Evolutionary conservation across 2,329 filamentous ascomycete genomes (phyloP).

Genomic region (Xylaria sp.): DNA sequence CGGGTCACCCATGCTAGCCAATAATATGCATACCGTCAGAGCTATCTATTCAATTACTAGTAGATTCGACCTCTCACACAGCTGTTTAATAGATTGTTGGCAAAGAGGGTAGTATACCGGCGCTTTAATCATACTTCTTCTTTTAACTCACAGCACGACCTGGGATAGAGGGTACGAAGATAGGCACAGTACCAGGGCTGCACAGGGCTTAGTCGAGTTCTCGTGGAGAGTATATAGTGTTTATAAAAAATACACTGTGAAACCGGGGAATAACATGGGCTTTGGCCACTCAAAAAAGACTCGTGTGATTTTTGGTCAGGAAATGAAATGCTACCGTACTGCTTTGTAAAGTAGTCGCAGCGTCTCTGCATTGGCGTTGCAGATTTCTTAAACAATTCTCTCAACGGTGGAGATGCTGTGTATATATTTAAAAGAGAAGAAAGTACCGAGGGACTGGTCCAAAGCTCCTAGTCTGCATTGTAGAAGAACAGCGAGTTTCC

Average conservation of each 20-base stretch:
- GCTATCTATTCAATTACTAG: too few species aligned
- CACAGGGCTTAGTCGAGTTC: slow-evolving; percentile 1
- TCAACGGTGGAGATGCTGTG: slow-evolving; percentile 13
- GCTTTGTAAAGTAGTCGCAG: slow-evolving; percentile 7
- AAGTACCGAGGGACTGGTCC: background rate
- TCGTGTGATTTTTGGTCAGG: slow-evolving; percentile 9
- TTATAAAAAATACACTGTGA: background rate
- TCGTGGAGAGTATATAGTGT: background rate
- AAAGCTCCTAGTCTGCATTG: background rate
- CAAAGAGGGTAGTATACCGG: slow-evolving; percentile 5
- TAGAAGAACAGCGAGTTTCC: background rate
- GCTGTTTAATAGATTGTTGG: slow-evolving; percentile 12
- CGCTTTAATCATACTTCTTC: too few species aligned
- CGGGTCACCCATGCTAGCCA: background rate
- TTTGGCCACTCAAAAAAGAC: background rate
- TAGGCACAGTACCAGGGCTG: slow-evolving; percentile 17
- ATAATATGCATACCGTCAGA: too few species aligned
- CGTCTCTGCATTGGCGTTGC: slow-evolving; percentile 10
- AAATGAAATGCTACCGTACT: slow-evolving; percentile 13
- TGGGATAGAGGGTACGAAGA: slow-evolving; percentile 1
- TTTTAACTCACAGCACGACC: background rate
- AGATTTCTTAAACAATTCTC: slow-evolving; percentile 2
- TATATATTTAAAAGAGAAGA: background rate
- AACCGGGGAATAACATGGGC: background rate
- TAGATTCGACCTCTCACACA: too few species aligned